Evolutionary conservation across 257 asterid genomes (phyloP).

Genomic region (Lithospermum erythrorhizon): DNA sequence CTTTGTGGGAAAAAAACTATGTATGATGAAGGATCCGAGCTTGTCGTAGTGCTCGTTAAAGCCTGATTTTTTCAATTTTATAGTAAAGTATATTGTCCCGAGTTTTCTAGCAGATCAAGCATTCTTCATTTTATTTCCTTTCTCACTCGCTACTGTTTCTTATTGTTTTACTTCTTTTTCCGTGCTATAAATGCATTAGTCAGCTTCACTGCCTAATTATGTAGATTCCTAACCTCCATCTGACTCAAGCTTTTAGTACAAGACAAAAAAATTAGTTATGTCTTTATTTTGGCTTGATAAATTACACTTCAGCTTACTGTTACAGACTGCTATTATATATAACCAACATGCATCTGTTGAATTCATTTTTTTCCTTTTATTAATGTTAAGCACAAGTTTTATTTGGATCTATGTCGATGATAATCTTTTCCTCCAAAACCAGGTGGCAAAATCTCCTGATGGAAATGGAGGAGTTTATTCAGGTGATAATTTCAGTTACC

Average conservation of each 20-base stretch:
- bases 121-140: not conserved
- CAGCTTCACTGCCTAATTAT: no score
- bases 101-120: not conserved
- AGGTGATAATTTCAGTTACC: slow-evolving; percentile 26
- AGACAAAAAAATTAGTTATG: no score
- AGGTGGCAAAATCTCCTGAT: slow-evolving; percentile 97
- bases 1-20: not conserved
- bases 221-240: no score
- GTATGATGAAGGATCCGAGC: not conserved
- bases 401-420: slow-evolving; percentile 8
- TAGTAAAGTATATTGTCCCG: not conserved
- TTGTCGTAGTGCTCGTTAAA: not conserved
- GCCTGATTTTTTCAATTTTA: no score
- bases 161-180: not conserved
- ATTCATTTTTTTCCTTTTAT: not conserved
- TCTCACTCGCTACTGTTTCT: not conserved
- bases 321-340: not conserved
- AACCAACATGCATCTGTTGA: not conserved
- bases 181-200: no score
- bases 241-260: no score
- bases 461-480: slow-evolving; percentile 98
- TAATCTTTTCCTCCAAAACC: slow-evolving; percentile 28
- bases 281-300: not conserved
- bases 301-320: not conserved
- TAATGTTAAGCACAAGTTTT: not conserved